These are phyloP conservation scores for Botryosphaeria agaves DNA, from an alignment of 2,329 filamentous ascomycete genomes.

Conservation along the genomic window DNA sequence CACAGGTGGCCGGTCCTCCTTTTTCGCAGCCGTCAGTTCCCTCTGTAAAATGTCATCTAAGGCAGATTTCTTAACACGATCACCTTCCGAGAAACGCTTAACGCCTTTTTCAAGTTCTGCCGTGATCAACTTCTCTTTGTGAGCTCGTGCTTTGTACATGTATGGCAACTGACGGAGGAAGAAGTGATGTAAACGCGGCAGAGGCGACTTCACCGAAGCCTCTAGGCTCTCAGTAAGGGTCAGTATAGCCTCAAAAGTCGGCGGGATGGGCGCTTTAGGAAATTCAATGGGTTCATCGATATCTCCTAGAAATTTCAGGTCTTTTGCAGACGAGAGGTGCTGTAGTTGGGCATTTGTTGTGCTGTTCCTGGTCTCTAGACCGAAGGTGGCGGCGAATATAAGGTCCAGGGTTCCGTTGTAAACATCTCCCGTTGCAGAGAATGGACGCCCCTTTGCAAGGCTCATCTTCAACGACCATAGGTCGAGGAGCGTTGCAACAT, in stretches of 20 bases:
- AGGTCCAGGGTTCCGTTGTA: conserved; percentile 13
- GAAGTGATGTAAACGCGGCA: conserved; percentile 10
- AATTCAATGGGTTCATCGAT: conserved; percentile 5
- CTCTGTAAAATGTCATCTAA: conserved; percentile 20
- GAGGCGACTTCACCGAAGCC: conserved; percentile 6
- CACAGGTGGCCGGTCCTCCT: conserved; percentile 12
- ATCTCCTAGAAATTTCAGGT: conserved; percentile 1
- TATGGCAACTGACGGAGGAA: conserved; percentile 4
- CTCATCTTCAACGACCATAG: conserved; percentile 8
- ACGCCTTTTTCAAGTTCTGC: conserved; percentile 15
- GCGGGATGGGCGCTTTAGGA: conserved; percentile 7
- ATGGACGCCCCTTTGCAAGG: conserved; percentile 9
- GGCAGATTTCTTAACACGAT: conserved; percentile 14
- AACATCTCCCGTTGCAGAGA: conserved; percentile 13
- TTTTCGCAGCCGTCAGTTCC: conserved; percentile 15
- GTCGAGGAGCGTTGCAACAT: conserved; percentile 8
- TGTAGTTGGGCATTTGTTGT: conserved; percentile 1
- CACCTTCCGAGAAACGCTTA: conserved; percentile 9
- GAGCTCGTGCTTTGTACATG: conserved; percentile 3
- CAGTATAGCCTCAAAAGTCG: conserved; percentile 8
- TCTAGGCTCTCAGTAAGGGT: conserved; percentile 8
- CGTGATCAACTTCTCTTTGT: conserved; percentile 15
- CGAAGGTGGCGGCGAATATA: conserved; percentile 15
- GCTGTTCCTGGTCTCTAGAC: conserved; percentile 10
- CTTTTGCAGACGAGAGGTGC: conserved; percentile 1